phyloP scores from a whole-genome alignment of 2,329 filamentous ascomycete genomes.

The Cryphonectria nitschkei region DNA sequence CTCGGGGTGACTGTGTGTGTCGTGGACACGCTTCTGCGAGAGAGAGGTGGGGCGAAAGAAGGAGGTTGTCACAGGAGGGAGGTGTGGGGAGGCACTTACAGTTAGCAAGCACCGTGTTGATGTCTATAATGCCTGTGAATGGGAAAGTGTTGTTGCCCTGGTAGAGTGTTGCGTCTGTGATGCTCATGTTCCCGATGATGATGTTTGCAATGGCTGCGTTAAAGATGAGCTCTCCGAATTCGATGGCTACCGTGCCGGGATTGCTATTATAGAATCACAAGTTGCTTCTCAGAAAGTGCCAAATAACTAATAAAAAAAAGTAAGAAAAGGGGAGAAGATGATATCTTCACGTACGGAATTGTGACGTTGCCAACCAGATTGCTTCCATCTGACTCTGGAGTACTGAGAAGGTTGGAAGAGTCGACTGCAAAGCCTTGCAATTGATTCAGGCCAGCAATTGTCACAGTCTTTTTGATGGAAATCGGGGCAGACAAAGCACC shows the following conservation, averaged over 20 bases:
- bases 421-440: constrained; percentile 15
- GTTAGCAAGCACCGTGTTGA: constrained; percentile 6
- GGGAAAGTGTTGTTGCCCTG: constrained; percentile 20
- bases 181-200: constrained; percentile 12
- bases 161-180: constrained; percentile 8
- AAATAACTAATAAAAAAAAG: background rate
- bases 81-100: background rate
- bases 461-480: constrained; percentile 16
- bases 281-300: background rate
- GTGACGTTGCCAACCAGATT: constrained; percentile 18
- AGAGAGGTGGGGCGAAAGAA: background rate
- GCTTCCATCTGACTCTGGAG: constrained; percentile 7
- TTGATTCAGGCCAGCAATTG: constrained; percentile 16
- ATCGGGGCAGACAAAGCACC: constrained; percentile 9
- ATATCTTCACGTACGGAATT: constrained; percentile 5
- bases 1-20: background rate
- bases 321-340: background rate
- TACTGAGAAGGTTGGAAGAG: background rate
- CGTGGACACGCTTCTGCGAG: background rate
- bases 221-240: constrained; percentile 18
- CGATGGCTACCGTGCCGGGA: constrained; percentile 9
- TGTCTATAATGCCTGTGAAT: constrained; percentile 13
- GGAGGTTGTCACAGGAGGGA: background rate
- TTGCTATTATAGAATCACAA: constrained; percentile 2
- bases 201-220: constrained; percentile 12